Evolutionary conservation across 805 yeast species (phyloP), one percentile per base, ranked within the genome.

Genomic region (Myxozyma mucilagina): DNA sequence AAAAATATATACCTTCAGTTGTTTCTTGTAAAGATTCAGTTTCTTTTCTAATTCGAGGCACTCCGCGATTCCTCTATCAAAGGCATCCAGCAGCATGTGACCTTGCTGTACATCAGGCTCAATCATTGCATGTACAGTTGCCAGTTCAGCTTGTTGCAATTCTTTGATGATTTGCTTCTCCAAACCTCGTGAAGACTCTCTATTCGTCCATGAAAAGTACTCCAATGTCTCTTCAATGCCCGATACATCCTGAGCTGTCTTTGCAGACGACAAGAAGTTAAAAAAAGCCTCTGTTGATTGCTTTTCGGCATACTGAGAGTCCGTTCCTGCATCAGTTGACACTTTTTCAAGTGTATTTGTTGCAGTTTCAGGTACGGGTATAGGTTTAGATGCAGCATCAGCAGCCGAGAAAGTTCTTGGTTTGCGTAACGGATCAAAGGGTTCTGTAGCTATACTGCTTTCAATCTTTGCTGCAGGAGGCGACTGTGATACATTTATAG

Each of bases 141-240:
- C 79, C 63, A 82, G 85, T 66, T 89, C 88, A 0, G 89, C 78
- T 32, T 79, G 79, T 7, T 61, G 84, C 53, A 90, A 75, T 63
- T 87, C 89, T 43, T 78, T 79, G 43, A 79, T 73, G 52, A 93
- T 78, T 69, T 84, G 85, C 43, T 77, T 78, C 38, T 87, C 79
- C 32, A 92, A 73, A 0, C 80, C 77, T 34, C 78, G 80, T 8
- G 89, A 81, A 63, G 84, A 87, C 69, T 88, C 96, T 4, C 78
- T 75, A 1, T 86, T 80, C 34, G 82, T 81, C 94, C 97, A 93
- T 36, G 85, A 84, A 24, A 91, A 80, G 63, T 89, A 93, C 34
- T 87, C 89, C 59, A 92, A 81, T 13, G 90, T 73, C 62, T 89
- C 96, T 52, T 85, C 87, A 35, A 80, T 77, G 1, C 75, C 73